A percentile compares a stretch with the other conserved stretches of the same genome.
These are phyloP conservation scores for Jatropha multifida DNA, from an alignment of 441 rosid genomes.

Conservation along the genomic window DNA sequence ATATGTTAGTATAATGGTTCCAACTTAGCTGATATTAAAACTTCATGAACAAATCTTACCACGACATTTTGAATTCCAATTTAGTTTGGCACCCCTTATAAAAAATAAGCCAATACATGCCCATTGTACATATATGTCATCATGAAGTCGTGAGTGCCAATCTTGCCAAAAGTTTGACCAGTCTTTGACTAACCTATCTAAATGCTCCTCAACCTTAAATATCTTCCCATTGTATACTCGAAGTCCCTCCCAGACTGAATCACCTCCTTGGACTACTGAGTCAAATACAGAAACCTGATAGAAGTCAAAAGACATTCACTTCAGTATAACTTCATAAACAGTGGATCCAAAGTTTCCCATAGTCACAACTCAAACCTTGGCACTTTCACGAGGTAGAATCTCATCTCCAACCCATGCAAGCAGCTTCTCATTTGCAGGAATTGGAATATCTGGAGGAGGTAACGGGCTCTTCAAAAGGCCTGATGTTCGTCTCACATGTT, in stretches of 20 bases:
- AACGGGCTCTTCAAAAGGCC: constrained; percentile 47
- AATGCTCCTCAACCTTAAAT: constrained; percentile 86
- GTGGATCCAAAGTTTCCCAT: constrained; percentile 15
- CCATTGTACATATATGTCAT: not conserved
- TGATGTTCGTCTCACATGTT: constrained; percentile 44
- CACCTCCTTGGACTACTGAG: constrained; percentile 93
- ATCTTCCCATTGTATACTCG: constrained; percentile 64
- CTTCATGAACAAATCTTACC: not conserved
- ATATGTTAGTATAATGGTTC: too few relatives aligned
- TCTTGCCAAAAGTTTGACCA: not conserved
- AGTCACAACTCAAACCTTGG: constrained; percentile 50
- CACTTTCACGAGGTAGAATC: constrained; percentile 78
- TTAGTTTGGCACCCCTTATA: not conserved
- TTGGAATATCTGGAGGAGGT: constrained; percentile 69
- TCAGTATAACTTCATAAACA: constrained; percentile 4
- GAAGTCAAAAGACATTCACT: constrained; percentile 3
- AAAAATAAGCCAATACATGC: not conserved
- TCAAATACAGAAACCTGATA: constrained; percentile 87
- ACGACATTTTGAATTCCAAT: not conserved
- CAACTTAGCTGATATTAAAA: not conserved
- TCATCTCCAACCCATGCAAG: constrained; percentile 94
- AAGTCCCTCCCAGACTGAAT: constrained; percentile 96
- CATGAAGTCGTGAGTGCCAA: not conserved
- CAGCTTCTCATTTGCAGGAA: constrained; percentile 72
- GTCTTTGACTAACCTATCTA: constrained; percentile 59